Evolutionary conservation across 306 rosid species (phyloP), one percentile per base, ranked within the genome.

Genomic region (Luffa aegyptiaca): DNA sequence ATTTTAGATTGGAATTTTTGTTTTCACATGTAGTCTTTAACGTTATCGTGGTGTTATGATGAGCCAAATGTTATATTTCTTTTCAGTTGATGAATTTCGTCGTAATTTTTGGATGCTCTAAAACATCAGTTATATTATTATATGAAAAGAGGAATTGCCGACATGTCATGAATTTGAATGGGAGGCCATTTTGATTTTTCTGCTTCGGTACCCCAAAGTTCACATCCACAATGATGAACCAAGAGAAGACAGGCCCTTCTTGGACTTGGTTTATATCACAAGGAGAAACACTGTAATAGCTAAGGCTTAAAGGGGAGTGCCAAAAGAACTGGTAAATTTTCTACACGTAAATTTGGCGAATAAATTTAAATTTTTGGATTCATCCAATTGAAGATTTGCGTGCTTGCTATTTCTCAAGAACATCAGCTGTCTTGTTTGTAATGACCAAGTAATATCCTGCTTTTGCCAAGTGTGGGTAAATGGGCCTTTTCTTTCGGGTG

Each of bases 1-100:
- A 76, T 61, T 78, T 62, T 78, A 44, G 72, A 45, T 59, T 42
- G 81, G 48, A 69, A 37, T 79, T 79, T 51, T 74, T 78, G 79
- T 82, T 77, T 55, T 80, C 42, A 73, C 52, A 77, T 55, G 65
- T 68, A 68, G 73, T 59, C 65, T 64, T 80, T 51, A 74, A 74
- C 76, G 78, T 69, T 75, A 75, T 78, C 83, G 73, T 62, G 6
- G 35, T 75, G 63, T 37, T 36, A 53, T 75, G 79, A 53, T 75
- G 79, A 53, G 79, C 79, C 64, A 5, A 75, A 75, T 52, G 63
- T 4, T 53, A 20, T 35, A 51, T 39, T 75, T 74, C 8, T 33
- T 75, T 52, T 18, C 10, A 53, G 14, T 75, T 17, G 10, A 74
- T 75, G 64, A 75, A 75, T 51, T 74, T 46, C 37, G 18, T 71